A percentile compares a stretch with the other conserved stretches of the same genome.
Evolutionary conservation across 2,329 filamentous ascomycete species (phyloP).

Genomic region (Chalaropsis thielavioides): DNA sequence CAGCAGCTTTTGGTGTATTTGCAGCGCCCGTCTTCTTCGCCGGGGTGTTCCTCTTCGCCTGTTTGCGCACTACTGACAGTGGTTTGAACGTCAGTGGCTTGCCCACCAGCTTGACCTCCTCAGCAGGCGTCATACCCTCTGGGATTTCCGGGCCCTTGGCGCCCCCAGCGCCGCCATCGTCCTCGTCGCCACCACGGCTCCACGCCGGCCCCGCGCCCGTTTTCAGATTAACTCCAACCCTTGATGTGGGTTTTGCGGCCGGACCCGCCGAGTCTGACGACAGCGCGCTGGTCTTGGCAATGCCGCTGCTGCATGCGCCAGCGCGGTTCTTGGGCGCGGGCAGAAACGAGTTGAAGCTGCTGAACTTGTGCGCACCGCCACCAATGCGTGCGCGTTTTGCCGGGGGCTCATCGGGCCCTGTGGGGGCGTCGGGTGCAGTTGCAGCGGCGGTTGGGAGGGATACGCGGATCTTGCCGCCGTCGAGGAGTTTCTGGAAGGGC

Average conservation of each 20-base stretch:
- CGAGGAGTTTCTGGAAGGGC: conserved; percentile 64
- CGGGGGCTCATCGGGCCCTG: conserved; percentile 33
- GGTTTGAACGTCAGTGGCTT: conserved; percentile 83
- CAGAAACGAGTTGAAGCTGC: conserved; percentile 73
- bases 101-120: conserved; percentile 54
- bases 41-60: conserved; percentile 51
- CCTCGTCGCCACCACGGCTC: conserved; percentile 37
- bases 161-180: conserved; percentile 20
- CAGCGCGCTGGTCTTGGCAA: conserved; percentile 20
- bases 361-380: conserved; percentile 51
- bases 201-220: conserved; percentile 77
- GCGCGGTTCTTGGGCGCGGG: conserved; percentile 60
- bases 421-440: neutral
- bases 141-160: conserved; percentile 34
- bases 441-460: conserved; percentile 45
- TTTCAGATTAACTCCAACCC: conserved; percentile 49
- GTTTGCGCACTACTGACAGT: conserved; percentile 65
- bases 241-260: conserved; percentile 20
- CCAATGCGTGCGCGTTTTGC: conserved; percentile 54
- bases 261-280: conserved; percentile 16
- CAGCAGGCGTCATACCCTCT: conserved; percentile 42
- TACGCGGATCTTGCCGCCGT: conserved; percentile 73
- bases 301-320: conserved; percentile 13
- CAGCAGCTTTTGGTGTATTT: neutral
- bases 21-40: conserved; percentile 21